Base-by-base conservation (phyloP, 345 rosid genomes). In the Citrus sinensis region DNA sequence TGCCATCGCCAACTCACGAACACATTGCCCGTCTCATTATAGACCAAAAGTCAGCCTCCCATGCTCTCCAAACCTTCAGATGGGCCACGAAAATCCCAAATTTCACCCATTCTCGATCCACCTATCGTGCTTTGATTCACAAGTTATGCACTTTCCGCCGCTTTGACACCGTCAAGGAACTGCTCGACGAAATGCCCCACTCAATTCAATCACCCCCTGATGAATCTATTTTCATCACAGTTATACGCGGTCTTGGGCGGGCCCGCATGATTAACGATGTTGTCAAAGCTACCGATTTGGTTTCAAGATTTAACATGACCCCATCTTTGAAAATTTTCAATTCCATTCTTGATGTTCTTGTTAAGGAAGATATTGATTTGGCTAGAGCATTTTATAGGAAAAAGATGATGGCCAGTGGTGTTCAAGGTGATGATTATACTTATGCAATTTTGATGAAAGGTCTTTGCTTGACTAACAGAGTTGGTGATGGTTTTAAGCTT, bases 121-220 rank as follows among this genome's bases (percentile, higher is more conserved):
- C 99, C 58, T 95, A 92, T 81, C 88, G 93, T 30, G 93, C 93
- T 82, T 82, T 95, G 32, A 35, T 91, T 32, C 83, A 84, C 35
- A 91, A 85, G 79, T 90, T 92, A 7, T 92, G 95, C 25, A 2
- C 74, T 68, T 90, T 91, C 78, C 91, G 93, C 19, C 89, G 88
- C 11, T 93, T 95, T 42, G 89, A 87, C 27, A 78, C 80, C 39
- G 93, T 87, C 82, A 71, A 83, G 83, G 82, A 93, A 25, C 78
- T 95, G 97, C 98, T 95, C 87, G 97, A 95, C 49, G 93, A 93
- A 95, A 93, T 95, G 92, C 90, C 94, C 69, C 67, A 68, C 51
- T 79, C 91, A 39, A 85, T 90, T 11, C 91, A 95, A 46, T 83
- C 82, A 9, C 87, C 89, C 73, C 99, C 98, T 1, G 93, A 91